Conservation (phyloP, 192 early-diverging fungal species). For the Rhizophagus sp. region DNA sequence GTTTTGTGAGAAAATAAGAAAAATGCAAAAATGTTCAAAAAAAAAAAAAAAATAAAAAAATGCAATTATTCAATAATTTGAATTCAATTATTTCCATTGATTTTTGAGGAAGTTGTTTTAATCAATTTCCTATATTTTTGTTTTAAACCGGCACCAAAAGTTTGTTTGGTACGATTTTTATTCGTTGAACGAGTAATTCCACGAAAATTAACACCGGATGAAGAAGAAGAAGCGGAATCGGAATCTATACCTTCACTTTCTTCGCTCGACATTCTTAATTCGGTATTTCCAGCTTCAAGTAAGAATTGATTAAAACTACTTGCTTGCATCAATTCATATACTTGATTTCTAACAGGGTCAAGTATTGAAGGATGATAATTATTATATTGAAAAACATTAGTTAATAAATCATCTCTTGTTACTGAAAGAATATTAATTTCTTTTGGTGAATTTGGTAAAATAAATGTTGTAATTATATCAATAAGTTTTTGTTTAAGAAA, state of each 20-base stretch:
- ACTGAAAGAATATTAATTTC: conserved; percentile 36
- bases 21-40: too few relatives aligned
- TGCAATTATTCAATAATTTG: too few relatives aligned
- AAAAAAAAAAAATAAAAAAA: too few relatives aligned
- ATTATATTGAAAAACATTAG: conserved; percentile 12
- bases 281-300: not conserved
- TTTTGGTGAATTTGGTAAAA: conserved; percentile 25
- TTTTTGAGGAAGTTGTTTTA: not conserved
- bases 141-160: conserved; percentile 13
- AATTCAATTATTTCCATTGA: not conserved
- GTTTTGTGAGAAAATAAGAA: too few relatives aligned
- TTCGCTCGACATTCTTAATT: conserved; percentile 13
- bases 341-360: conserved; percentile 13
- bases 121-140: conserved; percentile 19
- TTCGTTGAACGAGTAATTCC: not conserved
- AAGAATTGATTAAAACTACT: conserved; percentile 11
- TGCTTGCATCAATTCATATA: conserved; percentile 36
- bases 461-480: conserved; percentile 24
- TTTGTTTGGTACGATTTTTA: not conserved
- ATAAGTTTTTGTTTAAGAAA: conserved; percentile 29
- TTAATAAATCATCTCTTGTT: conserved; percentile 24
- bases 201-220: not conserved
- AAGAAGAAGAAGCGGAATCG: not conserved
- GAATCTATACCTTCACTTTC: not conserved
- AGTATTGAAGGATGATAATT: conserved; percentile 37